Evolutionary conservation across 768 basidiomycete genomes (phyloP), one percentile per base, ranked within the genome.

Genomic region (Sarcomyxa edulis): DNA sequence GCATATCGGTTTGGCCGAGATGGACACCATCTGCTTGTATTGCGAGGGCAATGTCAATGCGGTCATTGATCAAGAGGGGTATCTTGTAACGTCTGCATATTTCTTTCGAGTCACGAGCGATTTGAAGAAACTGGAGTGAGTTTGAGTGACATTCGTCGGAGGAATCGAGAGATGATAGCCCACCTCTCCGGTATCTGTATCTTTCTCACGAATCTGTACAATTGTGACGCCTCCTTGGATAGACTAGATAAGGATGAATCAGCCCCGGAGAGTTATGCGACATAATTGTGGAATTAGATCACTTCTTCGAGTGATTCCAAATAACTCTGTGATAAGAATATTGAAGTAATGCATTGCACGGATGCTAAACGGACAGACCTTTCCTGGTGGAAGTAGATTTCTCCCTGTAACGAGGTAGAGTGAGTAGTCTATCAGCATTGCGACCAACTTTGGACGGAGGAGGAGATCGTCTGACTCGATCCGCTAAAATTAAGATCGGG

Each of bases 371-470:
- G 9, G 2, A 56, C 55, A 37, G 48, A 85, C 89, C 72, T 84
- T 89, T 53, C 78, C 81, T 15, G 70, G 63, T 7, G 91, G 89
- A 4, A 95, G 68, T 1, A 91, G 61, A 15, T 80, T 71, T 38
- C 92, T 68, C 11, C 86, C 87, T 0, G 92, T 94, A 6, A 96
- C 93, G 28, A 95, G 74, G 56, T 95, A 97, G 7, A 96, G 58
- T 1, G 84, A 78, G 49, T 81, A 81, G 49, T 88, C 78, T 27
- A 80, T 54, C n/a, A n/a, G n/a, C n/a, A n/a, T n/a, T n/a, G n/a
- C n/a, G n/a, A n/a, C n/a, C n/a, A n/a, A n/a, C n/a, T n/a, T n/a
- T n/a, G n/a, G n/a, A n/a, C n/a, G n/a, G n/a, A n/a, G n/a, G n/a
- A n/a, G n/a, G n/a, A n/a, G n/a, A n/a, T n/a, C n/a, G n/a, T n/a